Conservation (phyloP, 2,329 filamentous ascomycete species). For the Dothideomycetes sp. region DNA sequence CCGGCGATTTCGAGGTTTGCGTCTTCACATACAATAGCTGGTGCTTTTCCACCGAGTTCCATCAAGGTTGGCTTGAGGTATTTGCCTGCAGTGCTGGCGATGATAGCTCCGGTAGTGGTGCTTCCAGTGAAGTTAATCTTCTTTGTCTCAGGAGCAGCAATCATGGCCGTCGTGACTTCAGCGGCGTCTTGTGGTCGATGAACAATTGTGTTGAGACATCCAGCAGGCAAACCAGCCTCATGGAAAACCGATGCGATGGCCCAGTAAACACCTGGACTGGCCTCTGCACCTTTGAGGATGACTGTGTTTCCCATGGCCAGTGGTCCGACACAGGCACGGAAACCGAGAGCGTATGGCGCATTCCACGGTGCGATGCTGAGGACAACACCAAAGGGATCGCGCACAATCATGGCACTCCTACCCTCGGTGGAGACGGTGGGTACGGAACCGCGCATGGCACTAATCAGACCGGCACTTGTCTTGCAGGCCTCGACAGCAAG, state of each 20-base stretch:
- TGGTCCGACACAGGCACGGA: conserved; percentile 36
- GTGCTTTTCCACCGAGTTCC: conserved; percentile 37
- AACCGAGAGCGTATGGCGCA: conserved; percentile 29
- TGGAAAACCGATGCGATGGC: conserved; percentile 30
- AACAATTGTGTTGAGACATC: conserved; percentile 44
- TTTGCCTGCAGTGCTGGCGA: conserved; percentile 24
- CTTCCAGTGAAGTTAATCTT: conserved; percentile 30
- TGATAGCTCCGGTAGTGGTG: conserved; percentile 21
- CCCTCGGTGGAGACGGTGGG: conserved; percentile 22
- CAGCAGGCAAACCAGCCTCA: conserved; percentile 37
- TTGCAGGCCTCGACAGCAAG: conserved; percentile 19
- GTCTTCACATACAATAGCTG: conserved; percentile 35
- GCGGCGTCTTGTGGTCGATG: conserved; percentile 51
- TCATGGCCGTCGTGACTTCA: conserved; percentile 33
- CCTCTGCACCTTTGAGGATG: conserved; percentile 39
- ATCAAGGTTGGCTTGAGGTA: conserved; percentile 36
- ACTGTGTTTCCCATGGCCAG: conserved; percentile 38
- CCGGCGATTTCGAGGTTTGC: conserved; percentile 28
- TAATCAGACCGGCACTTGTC: conserved; percentile 23
- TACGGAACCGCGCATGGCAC: conserved; percentile 21
- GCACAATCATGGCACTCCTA: conserved; percentile 29
- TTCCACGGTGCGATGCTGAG: conserved; percentile 44
- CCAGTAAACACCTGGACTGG: conserved; percentile 32
- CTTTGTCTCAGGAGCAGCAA: conserved; percentile 25
- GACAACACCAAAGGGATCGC: conserved; percentile 64